Evolutionary conservation across 2,329 filamentous ascomycete species (phyloP).

Genomic region (Bipolaris sorokiniana): DNA sequence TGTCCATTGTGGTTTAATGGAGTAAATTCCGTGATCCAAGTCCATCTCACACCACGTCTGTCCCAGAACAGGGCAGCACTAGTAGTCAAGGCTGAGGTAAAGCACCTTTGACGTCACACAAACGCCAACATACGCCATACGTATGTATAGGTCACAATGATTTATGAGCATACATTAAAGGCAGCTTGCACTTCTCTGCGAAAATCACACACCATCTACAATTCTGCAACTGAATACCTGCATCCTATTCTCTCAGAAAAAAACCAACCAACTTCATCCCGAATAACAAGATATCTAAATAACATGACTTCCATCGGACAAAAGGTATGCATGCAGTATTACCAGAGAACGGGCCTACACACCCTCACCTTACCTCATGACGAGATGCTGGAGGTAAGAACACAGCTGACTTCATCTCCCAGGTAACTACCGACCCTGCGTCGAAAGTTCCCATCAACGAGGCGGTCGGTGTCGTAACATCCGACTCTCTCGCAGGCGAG

Average conservation of each 20-base stretch:
- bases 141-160: constrained; percentile 12
- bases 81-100: constrained; percentile 3
- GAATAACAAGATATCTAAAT: neutral
- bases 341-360: neutral
- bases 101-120: constrained; percentile 23
- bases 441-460: constrained; percentile 61
- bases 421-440: constrained; percentile 58
- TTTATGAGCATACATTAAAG: constrained; percentile 6
- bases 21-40: neutral
- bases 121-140: constrained; percentile 21
- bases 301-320: constrained; percentile 26
- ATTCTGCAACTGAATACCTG: neutral
- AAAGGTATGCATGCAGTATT: constrained; percentile 21
- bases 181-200: neutral
- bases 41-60: neutral
- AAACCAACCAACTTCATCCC: neutral
- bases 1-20: neutral
- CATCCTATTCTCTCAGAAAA: neutral
- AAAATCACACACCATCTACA: neutral
- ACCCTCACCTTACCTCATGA: neutral
- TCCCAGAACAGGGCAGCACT: constrained; percentile 3
- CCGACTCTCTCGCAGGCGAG: constrained; percentile 78
- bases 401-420: constrained; percentile 7
- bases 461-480: constrained; percentile 66
- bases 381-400: neutral